These are phyloP conservation scores for Polychytrium aggregatum DNA, from an alignment of 192 early-diverging fungal genomes.

Conservation along the genomic window DNA sequence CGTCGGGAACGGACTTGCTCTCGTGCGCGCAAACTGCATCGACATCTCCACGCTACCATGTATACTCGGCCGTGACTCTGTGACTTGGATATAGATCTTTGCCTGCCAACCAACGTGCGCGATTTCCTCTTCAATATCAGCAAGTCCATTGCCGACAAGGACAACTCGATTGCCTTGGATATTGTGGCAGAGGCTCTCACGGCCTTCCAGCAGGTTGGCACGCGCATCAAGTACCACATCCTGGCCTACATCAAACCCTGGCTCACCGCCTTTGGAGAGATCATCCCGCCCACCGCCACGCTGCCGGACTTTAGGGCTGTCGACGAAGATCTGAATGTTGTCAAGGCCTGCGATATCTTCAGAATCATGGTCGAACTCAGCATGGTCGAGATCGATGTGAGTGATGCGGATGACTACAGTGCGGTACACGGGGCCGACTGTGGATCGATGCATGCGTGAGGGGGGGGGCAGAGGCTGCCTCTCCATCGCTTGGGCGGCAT, in stretches of 20 bases:
- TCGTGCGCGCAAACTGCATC: slow-evolving; percentile 60
- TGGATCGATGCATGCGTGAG: no score
- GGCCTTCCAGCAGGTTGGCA: slow-evolving; percentile 64
- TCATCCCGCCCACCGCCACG: slow-evolving; percentile 19
- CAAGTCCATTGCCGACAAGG: slow-evolving; percentile 59
- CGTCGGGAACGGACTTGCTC: slow-evolving; percentile 70
- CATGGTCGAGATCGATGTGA: no score
- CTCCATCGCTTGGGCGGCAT: no score
- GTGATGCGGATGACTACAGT: slow-evolving; percentile 76
- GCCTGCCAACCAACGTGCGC: slow-evolving; percentile 80
- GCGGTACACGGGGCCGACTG: slow-evolving; percentile 47
- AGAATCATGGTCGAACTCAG: slow-evolving; percentile 61
- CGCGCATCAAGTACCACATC: slow-evolving; percentile 60
- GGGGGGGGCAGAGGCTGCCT: no score
- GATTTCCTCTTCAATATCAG: slow-evolving; percentile 77
- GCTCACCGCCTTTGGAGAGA: slow-evolving; percentile 66
- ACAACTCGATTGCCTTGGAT: slow-evolving; percentile 74
- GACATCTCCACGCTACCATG: no score
- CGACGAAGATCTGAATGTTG: no score
- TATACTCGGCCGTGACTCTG: no score
- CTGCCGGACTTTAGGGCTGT: no score
- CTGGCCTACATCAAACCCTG: slow-evolving; percentile 88
- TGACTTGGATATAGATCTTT: slow-evolving; percentile 65
- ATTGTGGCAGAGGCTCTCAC: slow-evolving; percentile 77
- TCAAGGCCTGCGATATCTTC: slow-evolving; percentile 14